These are phyloP conservation scores for Nakazawaea populi DNA, from an alignment of 805 yeast genomes.

Conservation along the genomic window DNA sequence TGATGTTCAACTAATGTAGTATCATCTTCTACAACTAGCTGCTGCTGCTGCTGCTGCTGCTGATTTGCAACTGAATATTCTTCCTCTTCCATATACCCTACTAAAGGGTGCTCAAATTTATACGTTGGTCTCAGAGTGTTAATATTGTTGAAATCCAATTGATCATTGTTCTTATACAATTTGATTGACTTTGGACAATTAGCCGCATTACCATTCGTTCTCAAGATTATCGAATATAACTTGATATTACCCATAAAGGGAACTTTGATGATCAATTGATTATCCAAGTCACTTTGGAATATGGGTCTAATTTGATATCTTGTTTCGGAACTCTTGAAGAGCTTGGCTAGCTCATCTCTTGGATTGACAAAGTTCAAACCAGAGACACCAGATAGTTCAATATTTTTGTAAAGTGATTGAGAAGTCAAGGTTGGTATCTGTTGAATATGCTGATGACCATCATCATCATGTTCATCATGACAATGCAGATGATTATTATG, in stretches of 20 bases:
- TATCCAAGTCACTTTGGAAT: conserved; percentile 65
- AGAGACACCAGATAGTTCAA: conserved; percentile 53
- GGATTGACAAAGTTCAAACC: conserved; percentile 59
- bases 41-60: conserved; percentile 11
- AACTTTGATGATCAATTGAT: conserved; percentile 68
- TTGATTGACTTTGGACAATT: conserved; percentile 67
- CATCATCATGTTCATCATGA: conserved; percentile 13
- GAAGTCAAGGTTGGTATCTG: conserved; percentile 67
- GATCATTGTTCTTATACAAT: conserved; percentile 63
- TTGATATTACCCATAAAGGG: conserved; percentile 79
- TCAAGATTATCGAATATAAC: conserved; percentile 63
- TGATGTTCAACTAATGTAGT: conserved; percentile 72
- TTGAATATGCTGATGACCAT: conserved; percentile 41
- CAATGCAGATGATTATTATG: conserved; percentile 7
- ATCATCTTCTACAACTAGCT: conserved; percentile 32
- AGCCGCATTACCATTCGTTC: conserved; percentile 52
- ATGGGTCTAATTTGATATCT: conserved; percentile 41
- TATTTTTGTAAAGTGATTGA: conserved; percentile 58
- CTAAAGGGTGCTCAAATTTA: conserved; percentile 55
- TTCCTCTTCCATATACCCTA: conserved; percentile 41
- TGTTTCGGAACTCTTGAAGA: conserved; percentile 49
- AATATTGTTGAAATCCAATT: conserved; percentile 69
- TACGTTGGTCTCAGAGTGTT: conserved; percentile 42
- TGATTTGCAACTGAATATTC: conserved; percentile 12
- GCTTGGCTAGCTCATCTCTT: conserved; percentile 37